Conservation (phyloP, 352 stramenopile species). For the Peronospora farinosa region DNA sequence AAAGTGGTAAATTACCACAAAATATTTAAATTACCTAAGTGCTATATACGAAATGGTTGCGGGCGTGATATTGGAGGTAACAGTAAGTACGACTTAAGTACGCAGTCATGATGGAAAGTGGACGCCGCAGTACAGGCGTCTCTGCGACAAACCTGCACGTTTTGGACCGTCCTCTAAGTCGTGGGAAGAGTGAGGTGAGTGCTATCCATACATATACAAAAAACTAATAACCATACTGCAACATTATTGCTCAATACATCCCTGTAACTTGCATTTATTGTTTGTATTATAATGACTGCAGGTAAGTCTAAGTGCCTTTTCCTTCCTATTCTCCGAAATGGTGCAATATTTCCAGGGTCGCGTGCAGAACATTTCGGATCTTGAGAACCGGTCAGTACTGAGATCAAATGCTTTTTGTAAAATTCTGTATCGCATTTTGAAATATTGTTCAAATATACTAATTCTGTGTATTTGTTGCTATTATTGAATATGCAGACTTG, state of each 20-base stretch:
- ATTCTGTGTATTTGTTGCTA: not conserved
- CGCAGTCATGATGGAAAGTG: conserved; percentile 39
- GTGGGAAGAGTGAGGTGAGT: conserved; percentile 66
- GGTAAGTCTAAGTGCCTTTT: conserved; percentile 92
- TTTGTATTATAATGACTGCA: conserved; percentile 12
- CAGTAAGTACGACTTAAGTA: not conserved
- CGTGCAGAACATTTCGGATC: conserved; percentile 93
- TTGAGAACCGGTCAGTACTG: conserved; percentile 80
- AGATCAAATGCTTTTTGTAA: not conserved
- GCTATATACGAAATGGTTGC: too few relatives aligned
- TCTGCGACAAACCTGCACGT: conserved; percentile 60
- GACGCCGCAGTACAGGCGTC: conserved; percentile 43
- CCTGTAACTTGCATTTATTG: not conserved
- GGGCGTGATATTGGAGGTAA: too few relatives aligned
- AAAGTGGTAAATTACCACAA: too few relatives aligned
- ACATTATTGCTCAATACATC: too few relatives aligned
- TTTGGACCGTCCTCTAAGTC: conserved; percentile 67
- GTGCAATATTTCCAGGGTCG: conserved; percentile 96
- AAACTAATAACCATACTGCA: too few relatives aligned
- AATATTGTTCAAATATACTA: not conserved
- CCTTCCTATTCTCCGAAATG: conserved; percentile 97
- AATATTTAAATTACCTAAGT: too few relatives aligned
- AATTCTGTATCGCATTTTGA: not conserved
- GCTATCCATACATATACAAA: not conserved
- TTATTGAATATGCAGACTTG: conserved; percentile 54